Evolutionary conservation across 768 basidiomycete species (phyloP).

Genomic region (Lactarius psammicola): DNA sequence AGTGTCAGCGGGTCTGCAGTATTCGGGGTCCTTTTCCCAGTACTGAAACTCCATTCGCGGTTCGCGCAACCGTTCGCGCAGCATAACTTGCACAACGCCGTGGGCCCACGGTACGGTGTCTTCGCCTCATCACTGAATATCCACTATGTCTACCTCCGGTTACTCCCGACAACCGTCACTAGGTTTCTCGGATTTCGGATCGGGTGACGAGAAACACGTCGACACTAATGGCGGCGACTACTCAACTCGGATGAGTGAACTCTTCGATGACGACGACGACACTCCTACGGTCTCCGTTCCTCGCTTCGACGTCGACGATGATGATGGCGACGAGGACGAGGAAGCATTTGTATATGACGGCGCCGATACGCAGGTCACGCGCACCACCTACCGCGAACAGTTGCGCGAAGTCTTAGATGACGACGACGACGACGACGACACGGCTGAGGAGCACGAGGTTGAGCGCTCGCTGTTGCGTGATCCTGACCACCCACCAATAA

Average conservation of each 20-base stretch:
- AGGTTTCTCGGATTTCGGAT: constrained; percentile 40
- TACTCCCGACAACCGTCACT: constrained; percentile 29
- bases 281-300: neutral
- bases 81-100: too few species aligned
- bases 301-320: constrained; percentile 31
- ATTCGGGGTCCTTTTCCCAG: neutral
- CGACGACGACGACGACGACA: constrained; percentile 45
- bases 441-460: constrained; percentile 44
- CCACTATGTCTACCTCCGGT: constrained; percentile 16
- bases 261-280: constrained; percentile 45
- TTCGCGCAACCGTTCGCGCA: neutral
- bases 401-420: constrained; percentile 70
- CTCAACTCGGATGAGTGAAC: constrained; percentile 65
- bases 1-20: neutral
- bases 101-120: too few species aligned
- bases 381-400: constrained; percentile 61
- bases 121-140: too few species aligned
- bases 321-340: constrained; percentile 42
- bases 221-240: constrained; percentile 53
- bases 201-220: constrained; percentile 45
- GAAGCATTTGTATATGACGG: constrained; percentile 74
- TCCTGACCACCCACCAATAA: neutral
- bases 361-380: constrained; percentile 52
- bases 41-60: too few species aligned
- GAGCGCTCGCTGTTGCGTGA: constrained; percentile 47